Evolutionary conservation across 2,329 filamentous ascomycete genomes (phyloP), one percentile per base, ranked within the genome.

Genomic region (Aphanoascus verrucosus): DNA sequence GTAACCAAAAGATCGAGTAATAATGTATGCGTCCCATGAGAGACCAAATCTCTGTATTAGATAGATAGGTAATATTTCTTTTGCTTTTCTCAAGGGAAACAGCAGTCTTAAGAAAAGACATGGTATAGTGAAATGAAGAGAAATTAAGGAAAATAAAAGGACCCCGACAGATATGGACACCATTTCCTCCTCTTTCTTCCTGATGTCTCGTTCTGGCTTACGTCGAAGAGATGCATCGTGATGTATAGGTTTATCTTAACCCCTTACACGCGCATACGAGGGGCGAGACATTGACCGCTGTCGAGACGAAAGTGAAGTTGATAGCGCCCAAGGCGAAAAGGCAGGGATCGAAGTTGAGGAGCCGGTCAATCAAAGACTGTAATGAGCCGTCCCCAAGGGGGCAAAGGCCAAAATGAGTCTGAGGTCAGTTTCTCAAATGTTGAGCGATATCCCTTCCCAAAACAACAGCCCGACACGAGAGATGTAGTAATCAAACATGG

Each of bases 41-140:
- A 49, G 35, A 28, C 19, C 23, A 28, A 28, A 28, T 49, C 6
- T 15, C 46, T 37, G 14, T 17, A 49, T 49, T 49, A 52, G 17
- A 45, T 45, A 45, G 12, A 52, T 44, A 6, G 7, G 41, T 38
- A 31, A 45, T 52, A 32, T 52, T n/a, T 44, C 49, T 43, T 41
- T 45, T 45, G 40, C 40, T 44, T 45, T 44, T 44, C 37, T 17
- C 14, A 6, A 17, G 35, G 35, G 20, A 20, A 23, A 12, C 12
- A 12, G 23, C 12, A 23, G 23, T 41, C 19, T 15, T 17, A 41
- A 41, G 20, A 44, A 19, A 44, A 9, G 41, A 4, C 9, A 28
- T 17, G 6, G 20, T 17, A 49, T 9, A 41, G 41, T 2, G 11
- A 15, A n/a, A 35, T 23, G 17, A 12, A 9, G 31, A n/a, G 34